These are phyloP conservation scores for Melocanna baccifera DNA, from an alignment of 176 grass and related monocot genomes.

Conservation along the genomic window DNA sequence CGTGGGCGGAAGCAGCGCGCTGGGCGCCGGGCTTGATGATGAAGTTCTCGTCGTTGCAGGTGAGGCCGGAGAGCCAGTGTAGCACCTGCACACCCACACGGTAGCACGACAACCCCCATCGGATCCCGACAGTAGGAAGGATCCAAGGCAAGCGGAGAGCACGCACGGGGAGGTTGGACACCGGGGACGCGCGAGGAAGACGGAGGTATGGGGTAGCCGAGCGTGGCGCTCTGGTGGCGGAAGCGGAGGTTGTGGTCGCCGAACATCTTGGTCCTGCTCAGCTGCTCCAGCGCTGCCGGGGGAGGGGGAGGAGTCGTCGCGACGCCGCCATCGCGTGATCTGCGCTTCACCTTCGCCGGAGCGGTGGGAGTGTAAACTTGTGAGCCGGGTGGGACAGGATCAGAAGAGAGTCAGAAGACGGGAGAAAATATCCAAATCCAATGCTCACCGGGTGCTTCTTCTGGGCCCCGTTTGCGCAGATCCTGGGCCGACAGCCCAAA, in stretches of 20 bases:
- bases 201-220: conserved; percentile 90
- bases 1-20: conserved; percentile 65
- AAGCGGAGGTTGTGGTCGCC: conserved; percentile 76
- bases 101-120: not conserved
- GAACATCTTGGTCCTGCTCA: conserved; percentile 91
- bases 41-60: conserved; percentile 89
- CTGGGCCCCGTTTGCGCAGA: not conserved
- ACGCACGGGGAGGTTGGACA: conserved; percentile 58
- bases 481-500: not conserved
- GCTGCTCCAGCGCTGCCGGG: conserved; percentile 48
- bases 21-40: conserved; percentile 84
- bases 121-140: not conserved
- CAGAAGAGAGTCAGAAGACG: not conserved
- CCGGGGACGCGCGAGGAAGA: conserved; percentile 61
- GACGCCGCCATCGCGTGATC: conserved; percentile 33
- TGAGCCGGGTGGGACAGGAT: not conserved
- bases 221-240: conserved; percentile 76
- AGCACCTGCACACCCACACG: conserved; percentile 44
- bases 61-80: conserved; percentile 88
- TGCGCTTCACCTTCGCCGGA: conserved; percentile 22
- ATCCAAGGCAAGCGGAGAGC: not conserved
- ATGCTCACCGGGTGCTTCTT: not conserved
- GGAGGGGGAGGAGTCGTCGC: conserved; percentile 23
- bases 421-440: not conserved
- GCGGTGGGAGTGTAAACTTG: not conserved